Evolutionary conservation across 805 yeast species (phyloP).

Genomic region (Saturnispora diversa): DNA sequence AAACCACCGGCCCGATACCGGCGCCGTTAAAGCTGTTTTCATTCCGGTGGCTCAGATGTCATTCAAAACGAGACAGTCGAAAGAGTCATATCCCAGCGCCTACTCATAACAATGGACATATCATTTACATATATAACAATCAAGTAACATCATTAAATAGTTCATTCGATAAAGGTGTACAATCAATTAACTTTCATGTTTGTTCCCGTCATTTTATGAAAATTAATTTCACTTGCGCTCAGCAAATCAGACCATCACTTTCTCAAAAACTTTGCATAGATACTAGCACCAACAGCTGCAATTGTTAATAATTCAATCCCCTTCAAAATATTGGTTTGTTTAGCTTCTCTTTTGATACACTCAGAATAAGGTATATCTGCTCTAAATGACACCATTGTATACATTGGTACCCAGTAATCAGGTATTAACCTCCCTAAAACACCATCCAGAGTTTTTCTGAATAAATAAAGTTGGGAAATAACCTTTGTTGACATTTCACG

Average conservation of each 20-base stretch:
- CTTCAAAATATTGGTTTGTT: slow-evolving; percentile 47
- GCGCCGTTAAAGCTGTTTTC: slow-evolving; percentile 6
- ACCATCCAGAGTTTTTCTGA: slow-evolving; percentile 64
- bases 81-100: too few species aligned
- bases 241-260: background rate
- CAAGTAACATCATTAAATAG: too few species aligned
- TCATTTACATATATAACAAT: too few species aligned
- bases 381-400: slow-evolving; percentile 88
- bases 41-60: too few species aligned
- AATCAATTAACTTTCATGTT: too few species aligned
- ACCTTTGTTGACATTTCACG: slow-evolving; percentile 83
- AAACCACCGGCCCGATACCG: slow-evolving; percentile 2
- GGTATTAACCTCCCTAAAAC: slow-evolving; percentile 50
- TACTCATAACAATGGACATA: too few species aligned
- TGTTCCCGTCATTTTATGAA: too few species aligned
- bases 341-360: slow-evolving; percentile 47
- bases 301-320: slow-evolving; percentile 16
- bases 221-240: too few species aligned
- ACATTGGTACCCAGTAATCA: slow-evolving; percentile 73
- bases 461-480: slow-evolving; percentile 46
- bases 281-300: background rate
- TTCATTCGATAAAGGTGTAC: too few species aligned
- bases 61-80: too few species aligned
- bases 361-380: slow-evolving; percentile 70
- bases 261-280: background rate